These are phyloP conservation scores for Gossypium bickii DNA, from an alignment of 345 rosid species.

Conservation along the genomic window DNA sequence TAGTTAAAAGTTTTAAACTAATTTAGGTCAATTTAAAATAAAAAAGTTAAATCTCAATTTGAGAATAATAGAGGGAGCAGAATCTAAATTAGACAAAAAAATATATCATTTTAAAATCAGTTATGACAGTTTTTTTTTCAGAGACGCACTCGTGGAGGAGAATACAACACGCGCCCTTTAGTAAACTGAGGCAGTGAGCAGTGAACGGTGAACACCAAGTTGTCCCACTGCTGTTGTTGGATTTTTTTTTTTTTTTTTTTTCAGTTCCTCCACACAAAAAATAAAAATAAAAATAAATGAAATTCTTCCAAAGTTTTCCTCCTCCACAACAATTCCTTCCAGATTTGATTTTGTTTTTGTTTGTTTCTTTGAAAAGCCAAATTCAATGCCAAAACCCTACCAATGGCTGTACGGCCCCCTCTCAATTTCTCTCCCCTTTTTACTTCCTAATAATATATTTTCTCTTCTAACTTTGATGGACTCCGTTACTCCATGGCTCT, in stretches of 20 bases:
- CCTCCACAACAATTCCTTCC: slow-evolving; percentile 36
- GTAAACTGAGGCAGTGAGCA: neutral
- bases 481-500: slow-evolving; percentile 28
- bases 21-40: too few species aligned
- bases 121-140: neutral
- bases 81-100: too few species aligned
- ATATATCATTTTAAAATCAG: neutral
- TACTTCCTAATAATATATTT: neutral
- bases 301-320: slow-evolving; percentile 27
- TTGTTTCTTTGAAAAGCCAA: neutral
- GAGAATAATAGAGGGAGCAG: too few species aligned
- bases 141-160: neutral
- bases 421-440: neutral
- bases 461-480: slow-evolving; percentile 26
- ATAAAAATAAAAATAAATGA: neutral
- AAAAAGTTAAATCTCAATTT: too few species aligned
- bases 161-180: neutral
- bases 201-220: neutral
- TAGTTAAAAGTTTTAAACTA: too few species aligned
- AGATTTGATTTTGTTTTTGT: neutral
- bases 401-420: neutral
- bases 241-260: neutral
- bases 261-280: neutral
- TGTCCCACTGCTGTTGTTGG: neutral
- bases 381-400: slow-evolving; percentile 8